These are phyloP conservation scores for Aschersonia sp. DNA, from an alignment of 2,329 filamentous ascomycete genomes.

Conservation along the genomic window DNA sequence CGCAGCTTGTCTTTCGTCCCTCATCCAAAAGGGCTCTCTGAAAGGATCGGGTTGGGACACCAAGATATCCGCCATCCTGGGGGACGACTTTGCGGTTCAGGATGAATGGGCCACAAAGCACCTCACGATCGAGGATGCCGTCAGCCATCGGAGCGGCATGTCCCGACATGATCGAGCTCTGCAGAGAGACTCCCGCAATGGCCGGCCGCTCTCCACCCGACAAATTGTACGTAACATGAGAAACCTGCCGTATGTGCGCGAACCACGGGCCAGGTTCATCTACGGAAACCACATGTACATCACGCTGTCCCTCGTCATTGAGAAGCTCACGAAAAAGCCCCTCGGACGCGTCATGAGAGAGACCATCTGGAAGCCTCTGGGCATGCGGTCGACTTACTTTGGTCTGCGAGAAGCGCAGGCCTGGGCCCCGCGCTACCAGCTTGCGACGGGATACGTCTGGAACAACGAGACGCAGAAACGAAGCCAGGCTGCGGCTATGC, in stretches of 20 bases:
- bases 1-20: slow-evolving; percentile 30
- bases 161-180: slow-evolving; percentile 22
- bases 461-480: neutral
- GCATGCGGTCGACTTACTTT: slow-evolving; percentile 28
- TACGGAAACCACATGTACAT: slow-evolving; percentile 38
- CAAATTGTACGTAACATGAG: slow-evolving; percentile 28
- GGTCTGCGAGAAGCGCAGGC: slow-evolving; percentile 12
- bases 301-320: slow-evolving; percentile 27
- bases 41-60: slow-evolving; percentile 5
- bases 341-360: slow-evolving; percentile 25
- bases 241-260: slow-evolving; percentile 25
- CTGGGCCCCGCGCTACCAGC: slow-evolving; percentile 8
- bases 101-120: slow-evolving; percentile 30
- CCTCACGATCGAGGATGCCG: slow-evolving; percentile 37
- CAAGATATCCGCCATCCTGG: slow-evolving; percentile 29
- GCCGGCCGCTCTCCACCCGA: slow-evolving; percentile 13
- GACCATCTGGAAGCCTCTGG: slow-evolving; percentile 28
- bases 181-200: slow-evolving; percentile 12
- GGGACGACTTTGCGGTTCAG: slow-evolving; percentile 35
- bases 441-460: neutral
- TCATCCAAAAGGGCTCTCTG: slow-evolving; percentile 27
- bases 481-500: neutral
- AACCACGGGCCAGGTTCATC: slow-evolving; percentile 28
- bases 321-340: slow-evolving; percentile 20
- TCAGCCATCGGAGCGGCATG: slow-evolving; percentile 36